A percentile compares a stretch with the other conserved stretches of the same genome.
These are phyloP conservation scores for Trypanosoma caninum DNA, from an alignment of 208 protist genomes.

Conservation along the genomic window DNA sequence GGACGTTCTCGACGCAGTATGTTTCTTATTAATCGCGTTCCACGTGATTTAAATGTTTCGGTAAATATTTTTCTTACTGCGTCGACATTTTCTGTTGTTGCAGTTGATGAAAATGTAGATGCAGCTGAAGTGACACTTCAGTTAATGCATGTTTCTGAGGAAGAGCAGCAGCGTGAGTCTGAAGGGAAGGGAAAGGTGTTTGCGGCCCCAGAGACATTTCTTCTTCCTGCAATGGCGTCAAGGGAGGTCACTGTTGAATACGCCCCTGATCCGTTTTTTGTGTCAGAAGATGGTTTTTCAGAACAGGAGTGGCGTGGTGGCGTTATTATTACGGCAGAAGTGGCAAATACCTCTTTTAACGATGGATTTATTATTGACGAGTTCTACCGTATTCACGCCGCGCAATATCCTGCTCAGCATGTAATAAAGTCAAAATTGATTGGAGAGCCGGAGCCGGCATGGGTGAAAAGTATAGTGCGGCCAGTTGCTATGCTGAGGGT, in stretches of 20 bases:
- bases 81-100: slow-evolving; percentile 61
- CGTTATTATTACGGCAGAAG: slow-evolving; percentile 65
- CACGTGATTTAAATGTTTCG: slow-evolving; percentile 77
- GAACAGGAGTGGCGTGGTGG: slow-evolving; percentile 80
- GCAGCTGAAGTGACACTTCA: slow-evolving; percentile 59
- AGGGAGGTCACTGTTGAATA: slow-evolving; percentile 78
- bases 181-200: slow-evolving; percentile 41
- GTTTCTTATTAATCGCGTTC: slow-evolving; percentile 77
- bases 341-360: slow-evolving; percentile 76
- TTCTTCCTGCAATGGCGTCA: slow-evolving; percentile 59
- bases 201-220: slow-evolving; percentile 50
- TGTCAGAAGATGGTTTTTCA: slow-evolving; percentile 21
- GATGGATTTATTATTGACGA: slow-evolving; percentile 88
- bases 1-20: slow-evolving; percentile 65
- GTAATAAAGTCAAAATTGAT: slow-evolving; percentile 11
- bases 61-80: slow-evolving; percentile 62
- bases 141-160: slow-evolving; percentile 41
- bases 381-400: slow-evolving; percentile 77
- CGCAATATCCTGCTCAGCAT: slow-evolving; percentile 55
- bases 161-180: slow-evolving; percentile 30
- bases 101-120: slow-evolving; percentile 60
- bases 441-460: slow-evolving; percentile 13
- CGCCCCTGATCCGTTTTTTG: slow-evolving; percentile 43
- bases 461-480: slow-evolving; percentile 34
- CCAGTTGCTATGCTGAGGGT: slow-evolving; percentile 57